Conservation (phyloP, 2,329 filamentous ascomycete species). For the Fusarium sp. region DNA sequence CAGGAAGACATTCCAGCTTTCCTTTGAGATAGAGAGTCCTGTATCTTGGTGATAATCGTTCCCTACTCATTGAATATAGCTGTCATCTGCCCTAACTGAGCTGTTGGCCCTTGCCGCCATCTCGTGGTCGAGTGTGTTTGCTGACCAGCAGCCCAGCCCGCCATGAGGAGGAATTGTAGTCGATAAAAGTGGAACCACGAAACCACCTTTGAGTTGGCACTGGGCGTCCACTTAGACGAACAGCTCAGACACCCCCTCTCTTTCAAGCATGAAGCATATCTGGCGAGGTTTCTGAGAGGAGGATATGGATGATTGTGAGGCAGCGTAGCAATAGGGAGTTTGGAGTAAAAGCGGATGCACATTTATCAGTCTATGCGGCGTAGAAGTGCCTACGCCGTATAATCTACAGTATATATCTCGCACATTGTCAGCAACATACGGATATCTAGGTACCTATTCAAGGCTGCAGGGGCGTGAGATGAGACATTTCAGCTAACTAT, state of each 20-base stretch:
- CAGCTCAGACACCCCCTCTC: constrained; percentile 13
- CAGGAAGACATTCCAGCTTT: not conserved
- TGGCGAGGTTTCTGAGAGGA: not conserved
- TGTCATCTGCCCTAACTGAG: constrained; percentile 14
- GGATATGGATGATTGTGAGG: not conserved
- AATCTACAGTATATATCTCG: not conserved
- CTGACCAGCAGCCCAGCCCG: constrained; percentile 26
- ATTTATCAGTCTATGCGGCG: not conserved
- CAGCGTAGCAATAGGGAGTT: too few species aligned
- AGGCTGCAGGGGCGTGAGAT: constrained; percentile 24
- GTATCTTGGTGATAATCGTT: not conserved
- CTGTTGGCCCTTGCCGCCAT: constrained; percentile 33
- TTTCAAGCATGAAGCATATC: constrained; percentile 17
- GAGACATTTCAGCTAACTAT: constrained; percentile 31
- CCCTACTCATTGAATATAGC: not conserved
- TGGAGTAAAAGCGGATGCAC: not conserved
- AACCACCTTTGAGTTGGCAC: constrained; percentile 27
- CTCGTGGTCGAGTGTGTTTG: constrained; percentile 43
- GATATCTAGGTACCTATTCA: not conserved
- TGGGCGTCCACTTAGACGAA: constrained; percentile 30
- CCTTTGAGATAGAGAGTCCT: not conserved
- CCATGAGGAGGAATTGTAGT: constrained; percentile 33
- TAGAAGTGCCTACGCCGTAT: not conserved
- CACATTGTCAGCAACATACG: constrained; percentile 19
- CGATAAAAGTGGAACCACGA: constrained; percentile 34